These are phyloP conservation scores for Pythium biforme DNA, from an alignment of 352 stramenopile genomes.

Conservation along the genomic window DNA sequence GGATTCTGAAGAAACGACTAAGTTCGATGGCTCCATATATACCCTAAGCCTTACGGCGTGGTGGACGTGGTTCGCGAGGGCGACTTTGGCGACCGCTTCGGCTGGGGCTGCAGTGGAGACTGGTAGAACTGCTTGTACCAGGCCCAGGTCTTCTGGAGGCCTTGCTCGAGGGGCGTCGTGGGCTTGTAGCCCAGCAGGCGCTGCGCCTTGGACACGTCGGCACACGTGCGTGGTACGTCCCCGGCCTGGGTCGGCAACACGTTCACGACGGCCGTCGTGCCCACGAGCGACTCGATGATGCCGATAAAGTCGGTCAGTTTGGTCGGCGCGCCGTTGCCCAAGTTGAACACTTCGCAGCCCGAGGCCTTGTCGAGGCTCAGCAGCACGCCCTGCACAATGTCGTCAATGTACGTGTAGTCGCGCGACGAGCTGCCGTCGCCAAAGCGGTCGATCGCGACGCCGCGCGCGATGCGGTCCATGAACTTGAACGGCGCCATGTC, in stretches of 20 bases:
- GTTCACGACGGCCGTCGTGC: conserved; percentile 93
- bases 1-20: not conserved
- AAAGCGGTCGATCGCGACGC: conserved; percentile 95
- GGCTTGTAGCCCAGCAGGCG: conserved; percentile 93
- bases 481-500: conserved; percentile 99
- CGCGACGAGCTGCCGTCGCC: conserved; percentile 93
- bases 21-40: conserved; percentile 24
- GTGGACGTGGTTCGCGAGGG: conserved; percentile 63
- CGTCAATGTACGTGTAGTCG: conserved; percentile 98
- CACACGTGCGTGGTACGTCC: conserved; percentile 96
- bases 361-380: conserved; percentile 61
- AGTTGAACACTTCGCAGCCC: conserved; percentile 96
- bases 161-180: conserved; percentile 90
- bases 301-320: conserved; percentile 94
- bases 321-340: conserved; percentile 93
- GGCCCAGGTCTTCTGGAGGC: conserved; percentile 91
- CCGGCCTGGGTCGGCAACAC: conserved; percentile 93
- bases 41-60: not conserved
- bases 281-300: conserved; percentile 93
- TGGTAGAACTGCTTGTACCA: conserved; percentile 89
- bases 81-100: not conserved
- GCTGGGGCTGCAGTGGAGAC: not conserved
- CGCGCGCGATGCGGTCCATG: conserved; percentile 93
- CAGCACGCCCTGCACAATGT: conserved; percentile 96
- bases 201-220: conserved; percentile 95